Base-by-base conservation (phyloP, 1,139 yeast species). In the Pichia sp. region DNA sequence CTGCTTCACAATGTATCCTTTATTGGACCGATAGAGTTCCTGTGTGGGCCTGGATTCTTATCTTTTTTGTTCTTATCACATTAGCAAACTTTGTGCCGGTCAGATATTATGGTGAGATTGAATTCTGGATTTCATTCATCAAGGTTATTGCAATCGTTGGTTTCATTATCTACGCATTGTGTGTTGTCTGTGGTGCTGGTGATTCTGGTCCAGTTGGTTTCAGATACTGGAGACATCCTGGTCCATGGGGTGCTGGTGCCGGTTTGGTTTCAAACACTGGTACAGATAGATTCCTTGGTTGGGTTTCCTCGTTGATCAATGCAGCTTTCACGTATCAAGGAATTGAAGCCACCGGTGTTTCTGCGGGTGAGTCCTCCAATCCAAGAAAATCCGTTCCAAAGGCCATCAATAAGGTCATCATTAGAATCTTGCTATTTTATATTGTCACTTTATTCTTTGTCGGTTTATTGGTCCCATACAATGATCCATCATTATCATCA, bases 191-290 rank as follows among this genome's bases (percentile, higher is more conserved):
- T 47, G 62, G 62, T 49, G 73, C 76, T n/a, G 79, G 79, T 50
- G 39, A 40, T 2, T 52, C 61, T 39, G 80, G 79, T 26, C 77
- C 80, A 28, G 75, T 85, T 40, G 95, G 92, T 6, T 84, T 83
- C 71, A 73, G 88, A 62, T 87, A 88, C 68, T 90, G 97, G 97
- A 79, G 90, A 64, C 68, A 88, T 59, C 96, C 96, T 3, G 96
- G 96, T 44, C 81, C 96, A 2, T 86, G 76, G 80, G 88, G 86
- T 51, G 72, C 67, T 3, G 79, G 79, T 47, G 63, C 66, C 68
- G 52, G 51, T 3, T 56, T 70, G 63, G 60, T 75, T 66, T 40
- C 69, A 67, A 63, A 66, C 37, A 51, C 53, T 9, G 69, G 73
- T 56, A 72, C 79, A 29, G 84, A 71, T 44, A 69, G 83, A 58